A percentile compares a stretch with the other conserved stretches of the same genome.
Conservation (phyloP, 2,329 filamentous ascomycete genomes). For the Fusarium chuoi region DNA sequence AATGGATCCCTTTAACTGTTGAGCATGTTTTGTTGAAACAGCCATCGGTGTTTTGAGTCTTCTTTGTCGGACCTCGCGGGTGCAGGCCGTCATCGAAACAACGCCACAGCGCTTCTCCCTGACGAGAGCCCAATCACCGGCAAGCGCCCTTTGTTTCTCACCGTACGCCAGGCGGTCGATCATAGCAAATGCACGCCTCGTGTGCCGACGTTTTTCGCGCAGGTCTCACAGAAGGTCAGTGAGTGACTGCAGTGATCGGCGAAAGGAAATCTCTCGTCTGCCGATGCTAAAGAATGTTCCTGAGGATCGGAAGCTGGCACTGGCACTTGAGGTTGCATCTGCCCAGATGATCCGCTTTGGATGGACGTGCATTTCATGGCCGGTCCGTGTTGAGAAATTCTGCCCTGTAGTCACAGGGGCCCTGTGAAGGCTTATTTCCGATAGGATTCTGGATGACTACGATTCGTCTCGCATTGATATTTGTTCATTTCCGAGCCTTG, state of each 20-base stretch:
- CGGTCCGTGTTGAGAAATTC: neutral
- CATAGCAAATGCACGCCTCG: neutral
- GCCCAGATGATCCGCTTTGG: neutral
- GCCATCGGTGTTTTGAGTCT: conserved; percentile 23
- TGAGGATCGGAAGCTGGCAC: neutral
- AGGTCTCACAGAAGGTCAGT: neutral
- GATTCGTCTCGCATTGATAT: conserved; percentile 23
- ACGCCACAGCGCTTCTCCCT: conserved; percentile 30
- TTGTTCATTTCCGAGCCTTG: conserved; percentile 27
- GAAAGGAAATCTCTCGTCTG: neutral
- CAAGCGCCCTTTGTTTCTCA: conserved; percentile 3
- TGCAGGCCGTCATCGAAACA: conserved; percentile 10
- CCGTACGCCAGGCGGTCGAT: neutral
- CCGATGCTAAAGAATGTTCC: neutral
- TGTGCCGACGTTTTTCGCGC: neutral
- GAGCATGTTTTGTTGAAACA: conserved; percentile 12
- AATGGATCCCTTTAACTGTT: neutral
- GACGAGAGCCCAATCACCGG: conserved; percentile 12
- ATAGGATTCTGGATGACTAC: neutral
- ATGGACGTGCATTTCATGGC: conserved; percentile 4
- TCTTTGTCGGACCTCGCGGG: conserved; percentile 11
- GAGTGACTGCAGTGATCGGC: neutral
- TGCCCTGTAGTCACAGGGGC: neutral
- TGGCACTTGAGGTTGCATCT: neutral
- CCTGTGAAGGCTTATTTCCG: conserved; percentile 14